phyloP scores from a whole-genome alignment of 106 monocot species.

The Dendrobium huoshanense region DNA sequence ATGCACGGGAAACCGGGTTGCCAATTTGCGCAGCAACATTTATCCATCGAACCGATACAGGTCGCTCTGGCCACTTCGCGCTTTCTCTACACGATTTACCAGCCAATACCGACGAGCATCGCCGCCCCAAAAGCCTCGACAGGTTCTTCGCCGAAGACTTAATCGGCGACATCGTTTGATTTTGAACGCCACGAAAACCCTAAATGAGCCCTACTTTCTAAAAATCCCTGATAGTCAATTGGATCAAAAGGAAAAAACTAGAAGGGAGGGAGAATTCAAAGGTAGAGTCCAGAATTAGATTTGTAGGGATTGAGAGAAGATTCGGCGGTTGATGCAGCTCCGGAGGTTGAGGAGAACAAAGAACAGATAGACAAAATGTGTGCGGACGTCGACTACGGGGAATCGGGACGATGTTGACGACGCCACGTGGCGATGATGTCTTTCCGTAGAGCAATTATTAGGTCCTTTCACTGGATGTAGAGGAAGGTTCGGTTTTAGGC shows the following conservation, averaged over 20 bases:
- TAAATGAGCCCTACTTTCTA: not conserved
- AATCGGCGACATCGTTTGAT: constrained; percentile 13
- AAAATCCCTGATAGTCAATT: not conserved
- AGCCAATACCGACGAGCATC: constrained; percentile 11
- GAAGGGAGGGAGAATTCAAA: not conserved
- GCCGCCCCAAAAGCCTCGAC: constrained; percentile 11
- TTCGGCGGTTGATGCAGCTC: not conserved
- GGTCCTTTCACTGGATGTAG: too few relatives aligned
- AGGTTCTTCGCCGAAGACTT: constrained; percentile 9
- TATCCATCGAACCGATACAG: constrained; percentile 9
- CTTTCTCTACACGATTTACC: not conserved
- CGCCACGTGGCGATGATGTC: not conserved
- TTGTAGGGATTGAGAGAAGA: not conserved
- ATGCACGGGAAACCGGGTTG: not conserved
- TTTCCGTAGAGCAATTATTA: too few relatives aligned
- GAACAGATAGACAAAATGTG: not conserved
- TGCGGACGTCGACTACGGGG: not conserved
- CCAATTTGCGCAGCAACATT: constrained; percentile 7
- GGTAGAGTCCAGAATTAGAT: not conserved
- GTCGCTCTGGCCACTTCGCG: constrained; percentile 1
- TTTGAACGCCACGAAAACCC: not conserved
- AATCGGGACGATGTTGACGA: not conserved
- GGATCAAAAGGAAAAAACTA: not conserved
- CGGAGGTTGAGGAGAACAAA: not conserved
- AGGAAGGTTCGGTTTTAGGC: too few relatives aligned